Evolutionary conservation across 306 rosid genomes (phyloP).

Genomic region (Vigna unguiculata): DNA sequence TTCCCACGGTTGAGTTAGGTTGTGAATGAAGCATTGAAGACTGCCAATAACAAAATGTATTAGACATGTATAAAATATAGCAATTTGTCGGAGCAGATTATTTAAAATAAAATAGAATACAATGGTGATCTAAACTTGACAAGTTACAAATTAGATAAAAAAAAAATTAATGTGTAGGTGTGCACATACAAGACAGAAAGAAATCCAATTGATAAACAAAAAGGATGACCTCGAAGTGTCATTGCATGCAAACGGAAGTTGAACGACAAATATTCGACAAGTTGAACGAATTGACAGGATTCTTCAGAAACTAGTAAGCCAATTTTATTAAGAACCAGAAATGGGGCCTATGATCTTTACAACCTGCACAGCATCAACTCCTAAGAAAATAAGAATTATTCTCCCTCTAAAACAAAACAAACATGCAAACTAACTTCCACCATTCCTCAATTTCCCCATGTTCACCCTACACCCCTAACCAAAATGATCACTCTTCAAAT

Average conservation of each 20-base stretch:
- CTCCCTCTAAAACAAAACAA: not conserved
- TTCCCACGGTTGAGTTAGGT: conserved; percentile 96
- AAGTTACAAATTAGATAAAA: not conserved
- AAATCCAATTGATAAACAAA: not conserved
- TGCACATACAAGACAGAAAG: not conserved
- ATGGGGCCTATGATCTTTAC: not conserved
- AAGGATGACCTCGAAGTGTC: not conserved
- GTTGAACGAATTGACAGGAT: not conserved
- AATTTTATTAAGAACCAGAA: not conserved
- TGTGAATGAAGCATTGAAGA: conserved; percentile 96
- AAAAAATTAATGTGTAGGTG: not conserved
- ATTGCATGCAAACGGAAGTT: not conserved
- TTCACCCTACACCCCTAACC: not conserved
- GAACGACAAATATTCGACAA: not conserved
- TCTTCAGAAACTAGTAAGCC: not conserved
- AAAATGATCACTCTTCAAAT: not conserved
- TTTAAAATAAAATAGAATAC: not conserved
- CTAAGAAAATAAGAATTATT: not conserved
- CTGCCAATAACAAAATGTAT: conserved; percentile 47
- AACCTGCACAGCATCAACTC: not conserved
- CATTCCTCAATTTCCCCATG: not conserved
- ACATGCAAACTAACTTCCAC: not conserved
- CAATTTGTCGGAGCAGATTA: not conserved
- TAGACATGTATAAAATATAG: not conserved
- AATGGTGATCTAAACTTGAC: not conserved